Percentiles rank a stretch among this genome's conserved stretches.
phyloP scores from a whole-genome alignment of 2,329 filamentous ascomycete genomes.

The Monascus ruber region DNA sequence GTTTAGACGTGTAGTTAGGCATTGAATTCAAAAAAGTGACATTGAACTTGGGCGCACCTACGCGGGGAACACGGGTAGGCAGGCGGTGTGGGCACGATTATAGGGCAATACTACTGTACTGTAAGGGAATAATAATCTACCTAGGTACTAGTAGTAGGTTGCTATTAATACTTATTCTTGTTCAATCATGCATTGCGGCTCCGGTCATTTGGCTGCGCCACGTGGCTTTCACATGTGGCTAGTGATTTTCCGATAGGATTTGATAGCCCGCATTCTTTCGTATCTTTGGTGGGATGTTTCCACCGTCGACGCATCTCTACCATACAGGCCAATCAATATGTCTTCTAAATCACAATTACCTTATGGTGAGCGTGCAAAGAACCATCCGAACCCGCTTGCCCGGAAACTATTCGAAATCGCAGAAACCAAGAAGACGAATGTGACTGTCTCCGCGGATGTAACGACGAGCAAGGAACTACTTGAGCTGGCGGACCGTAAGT shows the following conservation, averaged over 20 bases:
- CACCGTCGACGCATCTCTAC: too few species aligned
- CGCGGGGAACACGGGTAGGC: too few species aligned
- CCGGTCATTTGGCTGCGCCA: too few species aligned
- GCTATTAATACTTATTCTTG: not conserved
- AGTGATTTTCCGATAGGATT: too few species aligned
- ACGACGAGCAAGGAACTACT: conserved; percentile 37
- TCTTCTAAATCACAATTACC: conserved; percentile 32
- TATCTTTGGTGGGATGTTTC: too few species aligned
- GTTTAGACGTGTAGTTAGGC: too few species aligned
- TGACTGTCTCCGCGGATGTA: conserved; percentile 39
- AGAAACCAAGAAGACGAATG: conserved; percentile 36
- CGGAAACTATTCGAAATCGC: conserved; percentile 35
- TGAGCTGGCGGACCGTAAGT: conserved; percentile 36
- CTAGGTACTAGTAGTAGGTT: not conserved
- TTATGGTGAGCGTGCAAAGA: conserved; percentile 27
- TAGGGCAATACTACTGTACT: not conserved
- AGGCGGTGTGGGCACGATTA: not conserved
- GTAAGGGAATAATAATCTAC: not conserved
- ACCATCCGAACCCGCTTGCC: conserved; percentile 34
- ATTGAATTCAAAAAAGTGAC: too few species aligned
- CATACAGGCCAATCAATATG: conserved; percentile 15
- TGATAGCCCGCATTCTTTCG: too few species aligned
- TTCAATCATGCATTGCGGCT: too few species aligned
- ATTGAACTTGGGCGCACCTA: too few species aligned
- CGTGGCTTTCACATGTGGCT: too few species aligned